Conservation (phyloP, 2,329 filamentous ascomycete genomes). For the Cryphonectria parasitica region DNA sequence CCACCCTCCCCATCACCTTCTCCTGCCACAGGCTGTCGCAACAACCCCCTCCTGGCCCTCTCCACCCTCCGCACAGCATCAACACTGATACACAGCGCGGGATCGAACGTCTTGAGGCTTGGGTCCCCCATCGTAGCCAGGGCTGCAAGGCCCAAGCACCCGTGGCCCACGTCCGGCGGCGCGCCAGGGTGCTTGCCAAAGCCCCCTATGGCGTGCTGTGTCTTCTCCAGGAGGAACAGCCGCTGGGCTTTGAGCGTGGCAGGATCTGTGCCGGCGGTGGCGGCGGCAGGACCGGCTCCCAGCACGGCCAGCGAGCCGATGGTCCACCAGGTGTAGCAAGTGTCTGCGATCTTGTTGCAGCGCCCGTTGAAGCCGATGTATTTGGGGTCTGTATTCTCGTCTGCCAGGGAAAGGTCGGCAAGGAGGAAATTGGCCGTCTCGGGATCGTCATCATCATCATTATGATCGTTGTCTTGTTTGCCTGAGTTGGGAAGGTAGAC, state of each 20-base stretch:
- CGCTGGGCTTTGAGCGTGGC: conserved; percentile 64
- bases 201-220: conserved; percentile 82
- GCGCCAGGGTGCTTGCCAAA: conserved; percentile 74
- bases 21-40: conserved; percentile 31
- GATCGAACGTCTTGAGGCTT: conserved; percentile 72
- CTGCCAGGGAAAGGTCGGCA: conserved; percentile 40
- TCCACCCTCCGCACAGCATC: conserved; percentile 57
- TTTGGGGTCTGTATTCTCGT: conserved; percentile 28
- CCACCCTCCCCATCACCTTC: neutral
- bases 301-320: conserved; percentile 61
- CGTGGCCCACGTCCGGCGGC: conserved; percentile 82
- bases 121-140: conserved; percentile 74
- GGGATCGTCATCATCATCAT: conserved; percentile 44
- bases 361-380: conserved; percentile 84
- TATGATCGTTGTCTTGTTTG: conserved; percentile 46
- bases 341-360: conserved; percentile 89
- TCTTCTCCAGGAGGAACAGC: conserved; percentile 82
- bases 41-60: conserved; percentile 47
- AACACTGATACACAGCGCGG: conserved; percentile 73
- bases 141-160: conserved; percentile 83
- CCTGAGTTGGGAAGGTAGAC: conserved; percentile 53
- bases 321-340: conserved; percentile 96
- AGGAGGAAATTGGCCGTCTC: conserved; percentile 39
- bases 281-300: conserved; percentile 37
- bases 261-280: conserved; percentile 44